Conservation (phyloP, 495 filamentous ascomycete species). For the Usnea hakonensis region DNA sequence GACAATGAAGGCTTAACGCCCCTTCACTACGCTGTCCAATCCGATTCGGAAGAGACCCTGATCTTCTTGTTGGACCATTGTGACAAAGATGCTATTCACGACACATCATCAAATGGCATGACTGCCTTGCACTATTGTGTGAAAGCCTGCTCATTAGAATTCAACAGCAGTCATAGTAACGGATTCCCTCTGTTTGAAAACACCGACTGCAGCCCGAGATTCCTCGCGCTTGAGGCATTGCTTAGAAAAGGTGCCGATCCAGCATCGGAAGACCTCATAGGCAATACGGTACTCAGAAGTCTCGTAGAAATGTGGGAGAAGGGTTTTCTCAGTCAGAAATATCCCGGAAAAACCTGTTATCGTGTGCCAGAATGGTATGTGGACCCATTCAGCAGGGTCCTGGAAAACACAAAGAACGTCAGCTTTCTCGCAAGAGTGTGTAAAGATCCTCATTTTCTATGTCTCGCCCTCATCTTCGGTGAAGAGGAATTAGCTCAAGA, state of each 20-base stretch:
- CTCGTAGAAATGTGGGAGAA: neutral
- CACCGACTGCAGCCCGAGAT: too few species aligned
- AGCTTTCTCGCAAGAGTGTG: neutral
- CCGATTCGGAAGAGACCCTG: neutral
- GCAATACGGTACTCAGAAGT: neutral
- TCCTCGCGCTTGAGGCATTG: slow-evolving; percentile 1
- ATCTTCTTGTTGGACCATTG: neutral
- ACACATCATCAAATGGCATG: slow-evolving; percentile 1
- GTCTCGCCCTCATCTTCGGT: neutral
- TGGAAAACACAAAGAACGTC: neutral
- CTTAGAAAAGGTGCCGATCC: slow-evolving; percentile 4
- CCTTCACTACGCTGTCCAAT: neutral
- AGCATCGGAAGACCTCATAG: neutral
- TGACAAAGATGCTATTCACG: neutral
- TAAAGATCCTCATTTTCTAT: neutral
- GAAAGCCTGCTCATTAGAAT: neutral
- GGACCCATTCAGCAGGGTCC: neutral
- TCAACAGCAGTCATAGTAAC: too few species aligned
- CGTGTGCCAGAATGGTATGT: neutral
- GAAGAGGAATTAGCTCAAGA: neutral
- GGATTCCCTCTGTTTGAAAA: too few species aligned
- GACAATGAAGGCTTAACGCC: neutral
- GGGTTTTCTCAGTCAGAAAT: neutral
- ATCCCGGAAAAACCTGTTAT: neutral
- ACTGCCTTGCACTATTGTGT: slow-evolving; percentile 12